Conservation (phyloP, 2,329 filamentous ascomycete genomes). For the Cordyceps pruinosa region DNA sequence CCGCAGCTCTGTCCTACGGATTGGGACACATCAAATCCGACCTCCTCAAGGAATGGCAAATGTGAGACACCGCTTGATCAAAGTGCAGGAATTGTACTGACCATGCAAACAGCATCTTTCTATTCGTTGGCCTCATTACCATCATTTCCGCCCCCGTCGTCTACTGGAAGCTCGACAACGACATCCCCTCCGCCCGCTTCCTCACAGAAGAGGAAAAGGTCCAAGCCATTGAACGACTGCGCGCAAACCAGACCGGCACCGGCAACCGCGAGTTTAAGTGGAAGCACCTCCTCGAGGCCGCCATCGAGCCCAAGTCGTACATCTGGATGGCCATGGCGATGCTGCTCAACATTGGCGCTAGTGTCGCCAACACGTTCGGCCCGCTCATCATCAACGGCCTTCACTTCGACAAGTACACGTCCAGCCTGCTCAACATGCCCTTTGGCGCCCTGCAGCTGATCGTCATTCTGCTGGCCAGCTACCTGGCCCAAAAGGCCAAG, state of each 20-base stretch:
- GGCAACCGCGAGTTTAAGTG: constrained; percentile 63
- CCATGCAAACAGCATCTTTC: constrained; percentile 38
- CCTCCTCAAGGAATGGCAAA: constrained; percentile 14
- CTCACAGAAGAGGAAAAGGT: constrained; percentile 59
- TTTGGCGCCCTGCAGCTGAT: constrained; percentile 56
- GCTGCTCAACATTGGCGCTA: constrained; percentile 57
- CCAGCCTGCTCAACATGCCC: constrained; percentile 59
- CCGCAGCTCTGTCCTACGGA: constrained; percentile 49
- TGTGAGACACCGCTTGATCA: neutral
- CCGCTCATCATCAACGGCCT: constrained; percentile 56
- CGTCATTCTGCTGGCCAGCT: constrained; percentile 52
- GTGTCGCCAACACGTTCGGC: constrained; percentile 58
- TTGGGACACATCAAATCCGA: constrained; percentile 43
- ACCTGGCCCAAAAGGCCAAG: constrained; percentile 47
- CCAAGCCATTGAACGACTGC: constrained; percentile 63
- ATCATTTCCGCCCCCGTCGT: constrained; percentile 50
- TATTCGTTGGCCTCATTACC: constrained; percentile 56
- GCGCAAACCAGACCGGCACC: constrained; percentile 69
- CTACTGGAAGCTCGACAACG: constrained; percentile 54
- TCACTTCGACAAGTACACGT: constrained; percentile 50
- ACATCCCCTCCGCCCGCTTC: constrained; percentile 47
- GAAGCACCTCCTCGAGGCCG: constrained; percentile 52
- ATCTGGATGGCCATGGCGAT: constrained; percentile 56
- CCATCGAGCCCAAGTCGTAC: constrained; percentile 45
- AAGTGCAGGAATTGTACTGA: neutral